Conservation (phyloP, 768 basidiomycete species). For the Suillus brevipes region DNA sequence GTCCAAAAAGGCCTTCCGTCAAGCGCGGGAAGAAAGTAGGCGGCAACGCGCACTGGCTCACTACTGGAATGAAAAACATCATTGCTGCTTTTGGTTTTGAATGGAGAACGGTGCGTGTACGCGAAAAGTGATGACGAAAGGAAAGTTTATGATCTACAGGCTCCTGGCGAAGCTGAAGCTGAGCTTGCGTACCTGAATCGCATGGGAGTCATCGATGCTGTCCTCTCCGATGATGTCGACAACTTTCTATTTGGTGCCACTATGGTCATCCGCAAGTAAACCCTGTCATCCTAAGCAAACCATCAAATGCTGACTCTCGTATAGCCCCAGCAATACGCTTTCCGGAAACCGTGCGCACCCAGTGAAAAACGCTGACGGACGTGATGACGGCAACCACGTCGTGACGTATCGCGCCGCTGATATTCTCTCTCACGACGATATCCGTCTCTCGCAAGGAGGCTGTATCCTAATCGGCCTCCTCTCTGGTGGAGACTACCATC, state of each 20-base stretch:
- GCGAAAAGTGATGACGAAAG: constrained; percentile 16
- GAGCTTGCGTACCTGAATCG: constrained; percentile 86
- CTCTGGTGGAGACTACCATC: constrained; percentile 89
- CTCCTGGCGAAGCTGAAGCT: constrained; percentile 94
- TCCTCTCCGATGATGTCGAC: constrained; percentile 93
- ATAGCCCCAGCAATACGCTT: constrained; percentile 68
- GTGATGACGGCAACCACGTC: constrained; percentile 72
- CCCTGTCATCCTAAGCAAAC: not conserved
- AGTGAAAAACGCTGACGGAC: constrained; percentile 62
- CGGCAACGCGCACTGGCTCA: constrained; percentile 61
- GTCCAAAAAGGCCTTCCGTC: constrained; percentile 75
- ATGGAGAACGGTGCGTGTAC: constrained; percentile 57
- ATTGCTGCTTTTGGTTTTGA: constrained; percentile 81
- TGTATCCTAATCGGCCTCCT: constrained; percentile 82
- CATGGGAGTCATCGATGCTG: constrained; percentile 81
- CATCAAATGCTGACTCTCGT: constrained; percentile 10
- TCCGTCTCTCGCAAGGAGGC: constrained; percentile 60
- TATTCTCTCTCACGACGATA: constrained; percentile 44
- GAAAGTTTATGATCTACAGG: constrained; percentile 47
- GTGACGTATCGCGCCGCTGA: constrained; percentile 39
- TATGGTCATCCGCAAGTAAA: constrained; percentile 82
- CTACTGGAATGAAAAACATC: constrained; percentile 75
- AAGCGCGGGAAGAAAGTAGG: constrained; percentile 79
- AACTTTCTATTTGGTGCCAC: constrained; percentile 87
- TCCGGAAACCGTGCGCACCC: constrained; percentile 70